A percentile compares a stretch with the other conserved stretches of the same genome.
phyloP scores from a whole-genome alignment of 176 grass and related monocot genomes.

The Elaeis guineensis region DNA sequence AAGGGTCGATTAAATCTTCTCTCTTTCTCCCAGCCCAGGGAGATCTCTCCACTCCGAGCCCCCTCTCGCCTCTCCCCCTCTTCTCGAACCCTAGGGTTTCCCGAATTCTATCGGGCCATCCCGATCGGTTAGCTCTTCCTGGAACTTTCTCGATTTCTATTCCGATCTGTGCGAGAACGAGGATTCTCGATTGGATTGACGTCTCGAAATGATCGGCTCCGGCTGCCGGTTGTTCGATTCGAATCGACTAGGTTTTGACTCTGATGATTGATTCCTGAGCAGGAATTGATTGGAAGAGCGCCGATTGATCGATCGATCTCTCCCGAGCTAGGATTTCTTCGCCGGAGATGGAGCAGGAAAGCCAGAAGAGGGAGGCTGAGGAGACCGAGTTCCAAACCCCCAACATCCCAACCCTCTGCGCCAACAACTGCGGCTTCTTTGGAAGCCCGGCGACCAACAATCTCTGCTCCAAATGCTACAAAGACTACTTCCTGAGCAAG shows the following conservation, averaged over 20 bases:
- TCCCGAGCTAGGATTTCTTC: neutral
- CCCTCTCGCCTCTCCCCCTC: too few relatives aligned
- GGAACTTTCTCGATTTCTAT: too few relatives aligned
- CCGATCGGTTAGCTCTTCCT: too few relatives aligned
- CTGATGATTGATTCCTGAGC: neutral
- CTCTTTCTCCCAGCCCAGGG: too few relatives aligned
- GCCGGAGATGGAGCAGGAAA: slow-evolving; percentile 33
- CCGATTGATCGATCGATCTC: too few relatives aligned
- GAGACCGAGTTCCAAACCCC: neutral
- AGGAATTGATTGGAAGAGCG: neutral
- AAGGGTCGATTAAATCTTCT: too few relatives aligned
- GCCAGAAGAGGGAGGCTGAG: slow-evolving; percentile 23
- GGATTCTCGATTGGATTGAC: neutral
- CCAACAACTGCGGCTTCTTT: slow-evolving; percentile 68
- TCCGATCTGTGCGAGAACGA: neutral
- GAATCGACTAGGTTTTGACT: neutral
- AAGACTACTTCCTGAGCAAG: slow-evolving; percentile 25
- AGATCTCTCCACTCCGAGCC: too few relatives aligned
- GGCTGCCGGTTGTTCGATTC: neutral
- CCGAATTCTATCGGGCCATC: too few relatives aligned
- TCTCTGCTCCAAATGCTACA: slow-evolving; percentile 63
- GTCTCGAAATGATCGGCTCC: neutral
- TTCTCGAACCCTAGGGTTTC: too few relatives aligned
- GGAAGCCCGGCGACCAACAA: slow-evolving; percentile 36
- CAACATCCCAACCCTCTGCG: slow-evolving; percentile 31